These are phyloP conservation scores for Ceratobasidium sp. DNA, from an alignment of 1,284 basidiomycete species.

Conservation along the genomic window DNA sequence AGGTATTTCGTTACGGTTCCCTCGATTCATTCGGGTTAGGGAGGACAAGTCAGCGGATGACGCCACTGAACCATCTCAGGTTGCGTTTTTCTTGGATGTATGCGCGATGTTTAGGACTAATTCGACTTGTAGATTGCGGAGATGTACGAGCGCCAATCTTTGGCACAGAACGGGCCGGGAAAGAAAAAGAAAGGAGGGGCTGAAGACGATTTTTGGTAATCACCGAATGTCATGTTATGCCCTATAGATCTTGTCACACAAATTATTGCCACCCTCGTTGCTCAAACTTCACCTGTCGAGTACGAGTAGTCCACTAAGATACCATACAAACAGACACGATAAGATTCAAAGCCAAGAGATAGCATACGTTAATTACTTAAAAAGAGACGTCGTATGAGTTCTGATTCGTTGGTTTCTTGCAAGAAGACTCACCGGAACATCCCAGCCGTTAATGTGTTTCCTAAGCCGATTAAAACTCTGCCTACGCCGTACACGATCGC, in stretches of 20 bases:
- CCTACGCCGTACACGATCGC: constrained; percentile 17
- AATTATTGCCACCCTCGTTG: background rate
- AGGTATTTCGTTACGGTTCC: constrained; percentile 96
- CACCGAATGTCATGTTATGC: background rate
- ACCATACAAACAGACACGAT: too few relatives aligned
- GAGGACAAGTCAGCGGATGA: constrained; percentile 96
- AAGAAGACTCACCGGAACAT: background rate
- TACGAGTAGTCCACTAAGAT: too few relatives aligned
- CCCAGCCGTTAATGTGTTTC: background rate
- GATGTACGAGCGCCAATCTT: constrained; percentile 92
- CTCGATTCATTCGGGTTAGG: constrained; percentile 90
- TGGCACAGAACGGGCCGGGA: constrained; percentile 75
- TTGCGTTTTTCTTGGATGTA: constrained; percentile 10
- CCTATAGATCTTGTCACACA: background rate
- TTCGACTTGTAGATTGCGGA: constrained; percentile 75
- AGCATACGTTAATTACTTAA: too few relatives aligned
- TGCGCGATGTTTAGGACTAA: background rate
- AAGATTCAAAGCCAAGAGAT: too few relatives aligned
- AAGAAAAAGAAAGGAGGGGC: constrained; percentile 73
- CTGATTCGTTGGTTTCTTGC: too few relatives aligned
- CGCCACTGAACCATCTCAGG: constrained; percentile 84
- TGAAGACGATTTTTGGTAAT: constrained; percentile 92
- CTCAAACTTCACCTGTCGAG: too few relatives aligned
- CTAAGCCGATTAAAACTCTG: background rate
- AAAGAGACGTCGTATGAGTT: too few relatives aligned